A percentile compares a stretch with the other conserved stretches of the same genome.
These are phyloP conservation scores for Parachaetomium inaequale DNA, from an alignment of 495 filamentous ascomycete genomes.

Conservation along the genomic window DNA sequence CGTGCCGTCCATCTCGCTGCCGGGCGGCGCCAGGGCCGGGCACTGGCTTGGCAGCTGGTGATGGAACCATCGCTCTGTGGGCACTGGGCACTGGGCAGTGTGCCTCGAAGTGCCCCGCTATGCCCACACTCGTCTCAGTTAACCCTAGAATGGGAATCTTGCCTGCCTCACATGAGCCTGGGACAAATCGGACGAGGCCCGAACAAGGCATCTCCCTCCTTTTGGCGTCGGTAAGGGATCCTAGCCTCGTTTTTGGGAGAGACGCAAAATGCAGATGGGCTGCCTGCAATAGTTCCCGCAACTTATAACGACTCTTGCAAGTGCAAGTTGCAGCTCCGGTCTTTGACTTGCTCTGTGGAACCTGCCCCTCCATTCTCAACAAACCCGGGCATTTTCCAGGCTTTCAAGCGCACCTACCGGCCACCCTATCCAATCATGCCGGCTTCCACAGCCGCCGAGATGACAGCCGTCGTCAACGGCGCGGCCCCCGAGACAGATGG, in stretches of 20 bases:
- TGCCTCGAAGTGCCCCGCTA: neutral
- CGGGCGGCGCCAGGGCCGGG: neutral
- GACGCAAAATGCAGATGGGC: neutral
- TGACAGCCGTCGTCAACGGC: conserved; percentile 11
- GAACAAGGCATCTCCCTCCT: neutral
- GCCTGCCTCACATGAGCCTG: neutral
- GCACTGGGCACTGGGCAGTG: neutral
- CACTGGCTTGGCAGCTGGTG: neutral
- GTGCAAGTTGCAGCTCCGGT: neutral
- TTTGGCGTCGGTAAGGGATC: neutral
- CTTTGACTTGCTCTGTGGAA: neutral
- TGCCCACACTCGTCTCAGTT: neutral
- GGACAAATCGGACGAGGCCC: neutral
- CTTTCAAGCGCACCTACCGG: neutral
- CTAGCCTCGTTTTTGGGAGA: neutral
- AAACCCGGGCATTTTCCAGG: neutral
- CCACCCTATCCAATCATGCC: conserved; percentile 5
- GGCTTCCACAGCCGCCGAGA: neutral
- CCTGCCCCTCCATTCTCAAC: neutral
- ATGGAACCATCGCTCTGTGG: too few species aligned
- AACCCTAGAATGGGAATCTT: conserved; percentile 4
- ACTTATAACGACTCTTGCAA: neutral
- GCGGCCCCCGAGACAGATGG: conserved; percentile 25
- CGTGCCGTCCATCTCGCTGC: neutral
- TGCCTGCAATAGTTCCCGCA: neutral